Evolutionary conservation across 202 grass and related monocot genomes (phyloP).

Genomic region (Brachypodium distachyon): DNA sequence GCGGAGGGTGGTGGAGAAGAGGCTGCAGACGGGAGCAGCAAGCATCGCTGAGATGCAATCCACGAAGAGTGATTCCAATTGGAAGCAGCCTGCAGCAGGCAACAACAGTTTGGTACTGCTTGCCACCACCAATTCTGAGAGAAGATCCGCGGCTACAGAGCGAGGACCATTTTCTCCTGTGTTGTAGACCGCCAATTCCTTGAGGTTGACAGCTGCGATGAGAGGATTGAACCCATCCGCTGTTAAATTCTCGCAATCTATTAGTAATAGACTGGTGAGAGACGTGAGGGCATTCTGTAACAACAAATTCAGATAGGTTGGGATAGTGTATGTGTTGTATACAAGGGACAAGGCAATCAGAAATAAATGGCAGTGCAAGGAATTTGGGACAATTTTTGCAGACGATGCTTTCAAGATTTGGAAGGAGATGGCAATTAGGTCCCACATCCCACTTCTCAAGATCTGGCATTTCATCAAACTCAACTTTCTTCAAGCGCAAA

Average conservation of each 20-base stretch:
- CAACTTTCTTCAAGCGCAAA: neutral
- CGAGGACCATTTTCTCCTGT: neutral
- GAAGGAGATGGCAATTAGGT: neutral
- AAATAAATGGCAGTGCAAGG: neutral
- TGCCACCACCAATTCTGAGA: neutral
- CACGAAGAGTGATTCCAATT: neutral
- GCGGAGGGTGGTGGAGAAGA: neutral
- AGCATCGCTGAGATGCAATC: neutral
- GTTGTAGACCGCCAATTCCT: accelerated
- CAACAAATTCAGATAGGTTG: too few relatives aligned
- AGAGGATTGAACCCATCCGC: neutral
- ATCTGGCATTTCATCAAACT: neutral
- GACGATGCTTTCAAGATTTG: neutral
- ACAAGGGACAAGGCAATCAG: neutral
- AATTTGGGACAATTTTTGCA: neutral
- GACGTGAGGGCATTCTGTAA: too few relatives aligned
- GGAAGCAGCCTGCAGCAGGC: neutral
- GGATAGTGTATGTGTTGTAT: neutral
- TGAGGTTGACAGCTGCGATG: neutral
- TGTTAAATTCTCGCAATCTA: neutral
- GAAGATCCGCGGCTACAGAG: neutral
- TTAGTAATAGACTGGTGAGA: accelerated
- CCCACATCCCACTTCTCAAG: neutral
- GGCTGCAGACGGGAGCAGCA: neutral
- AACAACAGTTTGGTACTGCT: neutral